A percentile compares a stretch with the other conserved stretches of the same genome.
phyloP scores from a whole-genome alignment of 257 asterid species.

The Solanum tarijense region DNA sequence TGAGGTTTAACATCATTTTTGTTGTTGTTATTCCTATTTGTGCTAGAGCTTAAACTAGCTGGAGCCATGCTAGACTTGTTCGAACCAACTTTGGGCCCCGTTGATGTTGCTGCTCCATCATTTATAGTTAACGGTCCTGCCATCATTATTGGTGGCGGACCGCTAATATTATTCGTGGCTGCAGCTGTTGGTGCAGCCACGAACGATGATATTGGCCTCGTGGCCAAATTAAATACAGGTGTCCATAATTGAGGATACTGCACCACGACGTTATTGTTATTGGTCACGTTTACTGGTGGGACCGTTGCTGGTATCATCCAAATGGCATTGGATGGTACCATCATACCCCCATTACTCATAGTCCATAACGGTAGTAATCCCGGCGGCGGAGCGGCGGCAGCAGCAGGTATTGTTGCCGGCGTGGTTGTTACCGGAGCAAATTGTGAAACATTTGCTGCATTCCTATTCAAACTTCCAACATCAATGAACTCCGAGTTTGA shows the following conservation, averaged over 20 bases:
- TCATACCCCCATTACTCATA: background rate
- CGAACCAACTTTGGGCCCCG: background rate
- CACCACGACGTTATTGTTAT: background rate
- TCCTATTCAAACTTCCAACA: background rate
- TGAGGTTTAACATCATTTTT: background rate
- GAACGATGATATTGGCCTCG: background rate
- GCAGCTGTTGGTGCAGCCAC: background rate
- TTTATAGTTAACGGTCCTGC: background rate
- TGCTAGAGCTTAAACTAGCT: background rate
- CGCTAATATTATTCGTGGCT: background rate
- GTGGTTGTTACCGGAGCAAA: background rate
- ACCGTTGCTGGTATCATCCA: background rate
- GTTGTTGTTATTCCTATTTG: background rate
- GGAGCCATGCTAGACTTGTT: background rate
- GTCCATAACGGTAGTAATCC: background rate
- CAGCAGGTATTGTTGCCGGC: background rate
- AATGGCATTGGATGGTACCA: constrained; percentile 1
- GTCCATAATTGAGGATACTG: background rate
- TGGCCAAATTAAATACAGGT: background rate
- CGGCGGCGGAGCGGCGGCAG: background rate
- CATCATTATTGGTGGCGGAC: background rate
- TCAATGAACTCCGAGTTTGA: background rate
- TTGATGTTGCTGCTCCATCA: background rate
- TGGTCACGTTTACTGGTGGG: background rate
- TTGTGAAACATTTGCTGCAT: background rate